Conservation (phyloP, 1,139 yeast genomes). For the Geotrichum citri-aurantii region DNA sequence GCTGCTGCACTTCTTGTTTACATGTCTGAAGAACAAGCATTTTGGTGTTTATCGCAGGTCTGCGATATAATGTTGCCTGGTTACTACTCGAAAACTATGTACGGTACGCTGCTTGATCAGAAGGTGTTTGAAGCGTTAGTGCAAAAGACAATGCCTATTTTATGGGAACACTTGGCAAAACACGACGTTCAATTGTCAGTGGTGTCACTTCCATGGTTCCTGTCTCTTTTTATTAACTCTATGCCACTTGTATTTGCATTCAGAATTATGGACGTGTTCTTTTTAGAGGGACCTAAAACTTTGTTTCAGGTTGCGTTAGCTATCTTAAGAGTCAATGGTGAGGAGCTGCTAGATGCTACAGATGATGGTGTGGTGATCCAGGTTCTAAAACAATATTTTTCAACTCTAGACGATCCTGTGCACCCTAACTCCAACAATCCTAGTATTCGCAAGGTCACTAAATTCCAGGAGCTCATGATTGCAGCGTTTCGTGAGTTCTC, state of each 20-base stretch:
- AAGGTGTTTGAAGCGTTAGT: conserved; percentile 87
- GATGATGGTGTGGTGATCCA: conserved; percentile 93
- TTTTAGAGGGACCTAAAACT: conserved; percentile 83
- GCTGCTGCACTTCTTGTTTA: conserved; percentile 88
- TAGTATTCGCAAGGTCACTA: conserved; percentile 61
- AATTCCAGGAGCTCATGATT: conserved; percentile 84
- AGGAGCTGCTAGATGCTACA: conserved; percentile 65
- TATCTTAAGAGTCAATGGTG: conserved; percentile 78
- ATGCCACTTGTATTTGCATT: conserved; percentile 95
- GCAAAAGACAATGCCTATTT: conserved; percentile 79
- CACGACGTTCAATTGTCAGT: conserved; percentile 91
- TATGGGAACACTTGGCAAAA: conserved; percentile 75
- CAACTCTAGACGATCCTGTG: conserved; percentile 70
- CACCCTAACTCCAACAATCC: conserved; percentile 67
- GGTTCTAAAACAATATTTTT: conserved; percentile 75
- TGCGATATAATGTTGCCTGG: conserved; percentile 91
- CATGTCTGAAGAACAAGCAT: conserved; percentile 97
- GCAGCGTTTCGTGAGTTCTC: conserved; percentile 90
- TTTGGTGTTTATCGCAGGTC: conserved; percentile 80
- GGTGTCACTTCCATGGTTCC: conserved; percentile 93
- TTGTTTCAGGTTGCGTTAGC: conserved; percentile 93
- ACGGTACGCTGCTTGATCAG: conserved; percentile 92
- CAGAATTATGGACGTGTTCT: conserved; percentile 84
- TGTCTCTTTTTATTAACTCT: conserved; percentile 80
- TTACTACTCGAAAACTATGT: conserved; percentile 95